These are phyloP conservation scores for Leonotis leonurus DNA, from an alignment of 257 asterid genomes.

Conservation along the genomic window DNA sequence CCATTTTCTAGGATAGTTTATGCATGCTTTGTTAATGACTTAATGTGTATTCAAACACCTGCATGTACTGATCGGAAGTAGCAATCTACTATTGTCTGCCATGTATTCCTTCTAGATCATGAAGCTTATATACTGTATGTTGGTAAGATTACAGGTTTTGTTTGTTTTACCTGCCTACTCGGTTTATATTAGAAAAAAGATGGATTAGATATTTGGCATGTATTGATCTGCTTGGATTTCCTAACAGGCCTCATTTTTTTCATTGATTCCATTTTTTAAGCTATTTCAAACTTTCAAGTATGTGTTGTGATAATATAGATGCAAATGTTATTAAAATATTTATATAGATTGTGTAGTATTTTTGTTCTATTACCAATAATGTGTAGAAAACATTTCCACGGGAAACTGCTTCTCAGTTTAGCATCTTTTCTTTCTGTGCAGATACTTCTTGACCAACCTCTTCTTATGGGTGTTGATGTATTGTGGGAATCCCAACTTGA, in stretches of 20 bases:
- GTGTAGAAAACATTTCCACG: not conserved
- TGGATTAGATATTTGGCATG: not conserved
- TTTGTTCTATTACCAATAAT: not conserved
- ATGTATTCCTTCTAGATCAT: not conserved
- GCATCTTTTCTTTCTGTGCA: constrained; percentile 33
- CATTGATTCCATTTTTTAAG: constrained; percentile 6
- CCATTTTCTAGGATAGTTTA: not conserved
- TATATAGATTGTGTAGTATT: constrained; percentile 3
- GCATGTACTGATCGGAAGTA: not conserved
- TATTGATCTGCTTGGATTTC: not conserved
- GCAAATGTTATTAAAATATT: not conserved
- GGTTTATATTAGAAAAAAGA: constrained; percentile 3
- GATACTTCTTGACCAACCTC: constrained; percentile 91
- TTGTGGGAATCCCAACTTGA: constrained; percentile 98
- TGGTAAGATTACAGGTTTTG: not conserved
- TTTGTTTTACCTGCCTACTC: constrained; percentile 1
- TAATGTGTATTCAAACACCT: not conserved
- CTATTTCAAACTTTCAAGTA: not conserved
- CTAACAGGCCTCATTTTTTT: not conserved
- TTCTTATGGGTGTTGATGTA: constrained; percentile 82
- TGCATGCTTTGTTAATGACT: not conserved
- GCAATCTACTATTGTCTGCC: not conserved
- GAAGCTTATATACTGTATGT: not conserved
- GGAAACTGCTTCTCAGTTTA: constrained; percentile 5
- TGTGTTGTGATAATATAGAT: constrained; percentile 9